A percentile compares a stretch with the other conserved stretches of the same genome.
These are phyloP conservation scores for Dichotomopilus funicola DNA, from an alignment of 2,329 filamentous ascomycete genomes.

Conservation along the genomic window DNA sequence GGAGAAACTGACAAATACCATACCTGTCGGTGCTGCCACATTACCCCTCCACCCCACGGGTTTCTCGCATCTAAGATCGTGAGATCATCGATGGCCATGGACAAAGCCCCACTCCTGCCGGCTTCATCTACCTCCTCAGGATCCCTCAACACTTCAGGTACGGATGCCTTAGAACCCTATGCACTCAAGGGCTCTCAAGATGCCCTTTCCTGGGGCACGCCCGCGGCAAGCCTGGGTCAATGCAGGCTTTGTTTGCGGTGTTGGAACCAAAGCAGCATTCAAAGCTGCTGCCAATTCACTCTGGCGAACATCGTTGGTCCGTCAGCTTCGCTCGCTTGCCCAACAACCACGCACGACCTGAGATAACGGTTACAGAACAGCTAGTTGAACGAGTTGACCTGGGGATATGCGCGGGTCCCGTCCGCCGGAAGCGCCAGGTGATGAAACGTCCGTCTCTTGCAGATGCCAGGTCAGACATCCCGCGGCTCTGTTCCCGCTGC, in stretches of 20 bases:
- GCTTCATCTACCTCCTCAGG: no score
- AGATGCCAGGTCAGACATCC: background rate
- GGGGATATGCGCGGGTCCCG: conserved; percentile 1
- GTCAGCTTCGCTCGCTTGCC: conserved; percentile 3
- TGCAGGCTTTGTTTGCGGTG: background rate
- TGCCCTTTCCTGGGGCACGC: background rate
- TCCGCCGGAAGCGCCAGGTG: conserved; percentile 13
- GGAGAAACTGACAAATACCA: no score
- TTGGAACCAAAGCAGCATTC: background rate
- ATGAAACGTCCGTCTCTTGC: background rate
- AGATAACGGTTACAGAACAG: conserved; percentile 7
- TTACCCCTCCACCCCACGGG: no score
- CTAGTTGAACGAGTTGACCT: background rate
- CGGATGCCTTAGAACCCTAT: no score
- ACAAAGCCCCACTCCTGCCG: no score
- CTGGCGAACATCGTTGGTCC: background rate
- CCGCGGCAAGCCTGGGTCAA: background rate
- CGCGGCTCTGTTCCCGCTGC: background rate
- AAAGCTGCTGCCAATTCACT: background rate
- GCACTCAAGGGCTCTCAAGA: background rate
- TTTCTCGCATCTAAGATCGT: no score
- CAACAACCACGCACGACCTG: conserved; percentile 3
- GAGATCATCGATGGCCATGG: no score
- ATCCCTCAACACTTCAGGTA: no score
- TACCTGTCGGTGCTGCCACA: no score